Conservation (phyloP, 306 rosid species). For the Quercus bicolor region DNA sequence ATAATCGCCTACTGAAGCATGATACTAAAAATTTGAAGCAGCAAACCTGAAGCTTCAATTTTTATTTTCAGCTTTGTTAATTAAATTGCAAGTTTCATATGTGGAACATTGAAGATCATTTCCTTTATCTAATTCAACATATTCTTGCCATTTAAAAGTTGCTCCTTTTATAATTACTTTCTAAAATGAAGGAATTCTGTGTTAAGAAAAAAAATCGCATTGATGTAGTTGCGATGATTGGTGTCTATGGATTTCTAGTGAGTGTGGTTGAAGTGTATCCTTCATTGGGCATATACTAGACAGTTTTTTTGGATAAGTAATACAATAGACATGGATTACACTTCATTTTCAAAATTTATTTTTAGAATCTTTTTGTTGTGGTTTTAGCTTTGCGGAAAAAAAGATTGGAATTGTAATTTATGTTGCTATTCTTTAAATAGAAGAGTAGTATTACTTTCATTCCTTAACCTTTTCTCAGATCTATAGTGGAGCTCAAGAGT, state of each 20-base stretch:
- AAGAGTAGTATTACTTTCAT: constrained; percentile 1
- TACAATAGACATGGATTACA: not conserved
- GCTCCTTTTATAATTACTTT: constrained; percentile 1
- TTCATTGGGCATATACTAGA: not conserved
- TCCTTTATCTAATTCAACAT: not conserved
- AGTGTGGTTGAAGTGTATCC: constrained; percentile 59
- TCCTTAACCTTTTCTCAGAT: constrained; percentile 40
- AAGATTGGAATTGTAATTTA: not conserved
- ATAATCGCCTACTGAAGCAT: too few species aligned
- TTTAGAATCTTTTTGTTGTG: not conserved
- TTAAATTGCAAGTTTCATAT: not conserved
- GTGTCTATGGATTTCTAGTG: constrained; percentile 49
- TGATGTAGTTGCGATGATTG: constrained; percentile 60
- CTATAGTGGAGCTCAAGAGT: constrained; percentile 42
- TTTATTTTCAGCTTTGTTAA: not conserved
- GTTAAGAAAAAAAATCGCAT: constrained; percentile 59
- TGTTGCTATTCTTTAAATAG: not conserved
- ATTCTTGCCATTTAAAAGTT: not conserved
- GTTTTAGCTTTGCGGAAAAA: not conserved
- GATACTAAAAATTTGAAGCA: not conserved
- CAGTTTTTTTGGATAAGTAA: too few species aligned
- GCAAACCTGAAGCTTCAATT: not conserved
- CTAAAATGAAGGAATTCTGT: constrained; percentile 56
- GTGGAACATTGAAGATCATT: not conserved
- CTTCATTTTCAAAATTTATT: not conserved